Evolutionary conservation across 2,329 filamentous ascomycete genomes (phyloP), one percentile per base, ranked within the genome.

Genomic region (Colletotrichum sidae): DNA sequence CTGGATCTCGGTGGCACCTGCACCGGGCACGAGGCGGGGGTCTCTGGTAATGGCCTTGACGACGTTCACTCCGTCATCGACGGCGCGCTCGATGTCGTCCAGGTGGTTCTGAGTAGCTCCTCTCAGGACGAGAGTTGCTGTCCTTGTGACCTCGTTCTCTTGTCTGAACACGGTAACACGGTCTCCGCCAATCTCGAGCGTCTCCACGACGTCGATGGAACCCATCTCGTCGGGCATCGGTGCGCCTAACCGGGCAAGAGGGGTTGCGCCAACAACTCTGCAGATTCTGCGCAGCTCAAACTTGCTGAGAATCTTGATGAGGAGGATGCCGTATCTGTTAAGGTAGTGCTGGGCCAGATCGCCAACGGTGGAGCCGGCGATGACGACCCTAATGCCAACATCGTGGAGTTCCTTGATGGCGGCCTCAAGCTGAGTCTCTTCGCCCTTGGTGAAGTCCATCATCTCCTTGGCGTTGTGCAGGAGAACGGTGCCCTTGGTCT

Each of bases 161-260:
- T 99, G 96, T 74, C 96, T 88, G 88, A 99, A 99, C 65, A 99
- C 95, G 46, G 96, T 99, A 65, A 99, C 96, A 68, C 96, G 92
- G 83, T 99, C 96, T 72, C 96, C 96, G 69, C 96, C 96, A 77
- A 99, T 98, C 81, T 99, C 96, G 49, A 96, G 86, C 2, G 96
- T 98, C 86, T 99, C 96, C 38, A 99, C 96, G 62, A 99, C 80
- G 77, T 99, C 96, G 69, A 99, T 89, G 72, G 82, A 91, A 70
- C 96, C 96, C 94, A 97, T 98, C 85, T 99, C 96, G 72, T 99
- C 96, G n/a, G 96, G 96, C 96, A 99, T 99, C 49, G 96, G 96
- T 13, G 96, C 96, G 69, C 96, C 96, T 52, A 99, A 86, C 73
- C 96, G 91, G 57, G 96, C 96, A 68, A 99, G 87, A n/a, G 96